A percentile compares a stretch with the other conserved stretches of the same genome.
Evolutionary conservation across 768 basidiomycete species (phyloP).

Genomic region (Suillus subalutaceus): DNA sequence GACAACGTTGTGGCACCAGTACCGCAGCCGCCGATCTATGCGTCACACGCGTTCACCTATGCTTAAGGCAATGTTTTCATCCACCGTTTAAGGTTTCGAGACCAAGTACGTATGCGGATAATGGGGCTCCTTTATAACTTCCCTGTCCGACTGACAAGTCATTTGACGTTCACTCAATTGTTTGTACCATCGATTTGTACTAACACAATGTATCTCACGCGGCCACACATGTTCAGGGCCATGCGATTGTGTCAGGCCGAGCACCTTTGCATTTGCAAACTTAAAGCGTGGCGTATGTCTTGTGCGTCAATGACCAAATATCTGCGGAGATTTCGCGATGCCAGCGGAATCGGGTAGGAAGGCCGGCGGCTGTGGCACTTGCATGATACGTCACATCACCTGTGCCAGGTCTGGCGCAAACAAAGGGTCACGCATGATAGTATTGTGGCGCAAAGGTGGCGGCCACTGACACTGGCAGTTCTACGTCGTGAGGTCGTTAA

Average conservation of each 20-base stretch:
- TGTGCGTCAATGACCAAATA: not conserved
- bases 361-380: too few species aligned
- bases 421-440: not conserved
- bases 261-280: not conserved
- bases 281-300: not conserved
- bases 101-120: not conserved
- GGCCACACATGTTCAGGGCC: not conserved
- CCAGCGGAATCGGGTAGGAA: not conserved
- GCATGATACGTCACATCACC: not conserved
- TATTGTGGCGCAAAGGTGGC: not conserved
- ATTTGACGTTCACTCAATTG: not conserved
- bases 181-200: not conserved
- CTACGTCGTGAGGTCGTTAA: not conserved
- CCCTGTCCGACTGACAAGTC: constrained; percentile 1
- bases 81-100: constrained; percentile 2
- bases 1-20: not conserved
- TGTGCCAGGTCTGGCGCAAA: not conserved
- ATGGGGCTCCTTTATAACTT: not conserved
- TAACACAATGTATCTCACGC: constrained; percentile 1
- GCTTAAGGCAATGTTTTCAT: not conserved
- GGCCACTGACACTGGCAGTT: not conserved
- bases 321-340: not conserved
- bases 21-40: not conserved
- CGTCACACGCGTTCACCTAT: constrained; percentile 2
- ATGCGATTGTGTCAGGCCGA: not conserved